phyloP scores from a whole-genome alignment of 1,139 yeast genomes.

The Zygosaccharomyces pseudobailii region DNA sequence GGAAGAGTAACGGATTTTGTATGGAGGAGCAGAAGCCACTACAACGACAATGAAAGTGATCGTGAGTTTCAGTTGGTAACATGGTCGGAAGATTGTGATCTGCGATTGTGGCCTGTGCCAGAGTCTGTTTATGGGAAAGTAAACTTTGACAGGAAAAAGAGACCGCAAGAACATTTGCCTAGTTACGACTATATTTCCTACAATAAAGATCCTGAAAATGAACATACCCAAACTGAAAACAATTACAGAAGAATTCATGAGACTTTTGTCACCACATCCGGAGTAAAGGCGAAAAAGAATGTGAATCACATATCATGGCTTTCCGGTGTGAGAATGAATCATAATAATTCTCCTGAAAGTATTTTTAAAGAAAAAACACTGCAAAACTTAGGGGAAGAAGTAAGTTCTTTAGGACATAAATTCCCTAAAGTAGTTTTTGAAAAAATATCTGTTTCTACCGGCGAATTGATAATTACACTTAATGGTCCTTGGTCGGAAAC shows the following conservation, averaged over 20 bases:
- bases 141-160: constrained; percentile 45
- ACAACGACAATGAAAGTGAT: constrained; percentile 50
- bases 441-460: constrained; percentile 81
- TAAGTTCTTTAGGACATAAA: constrained; percentile 81
- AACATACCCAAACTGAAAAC: constrained; percentile 11
- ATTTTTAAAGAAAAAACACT: constrained; percentile 46
- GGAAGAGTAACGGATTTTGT: constrained; percentile 83
- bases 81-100: constrained; percentile 87
- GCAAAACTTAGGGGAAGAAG: constrained; percentile 82
- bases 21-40: constrained; percentile 64
- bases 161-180: constrained; percentile 37
- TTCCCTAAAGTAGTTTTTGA: constrained; percentile 86
- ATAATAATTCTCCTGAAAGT: constrained; percentile 35
- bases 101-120: constrained; percentile 75
- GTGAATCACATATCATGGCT: constrained; percentile 84
- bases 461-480: constrained; percentile 67
- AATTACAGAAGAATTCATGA: constrained; percentile 33
- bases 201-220: constrained; percentile 46
- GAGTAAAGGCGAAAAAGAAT: constrained; percentile 34
- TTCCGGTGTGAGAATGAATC: constrained; percentile 70
- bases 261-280: constrained; percentile 38
- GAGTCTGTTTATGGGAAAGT: constrained; percentile 56
- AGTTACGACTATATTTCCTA: constrained; percentile 48
- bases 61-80: constrained; percentile 86
- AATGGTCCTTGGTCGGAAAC: constrained; percentile 64